phyloP scores from a whole-genome alignment of 169 alveolate genomes.

The Cryptosporidium parvum region DNA sequence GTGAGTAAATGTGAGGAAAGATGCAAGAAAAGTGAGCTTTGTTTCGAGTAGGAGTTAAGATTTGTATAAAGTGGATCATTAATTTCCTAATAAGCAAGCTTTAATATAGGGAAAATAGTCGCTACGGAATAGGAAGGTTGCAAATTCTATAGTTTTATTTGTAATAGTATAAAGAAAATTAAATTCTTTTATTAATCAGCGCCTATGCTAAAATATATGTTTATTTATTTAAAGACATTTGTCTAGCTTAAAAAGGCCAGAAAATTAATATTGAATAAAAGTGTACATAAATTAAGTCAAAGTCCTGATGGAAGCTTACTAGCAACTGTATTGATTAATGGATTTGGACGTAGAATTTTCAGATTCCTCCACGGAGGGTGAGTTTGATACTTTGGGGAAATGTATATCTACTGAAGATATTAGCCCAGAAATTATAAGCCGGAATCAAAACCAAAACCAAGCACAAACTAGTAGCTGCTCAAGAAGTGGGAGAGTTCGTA shows the following conservation, averaged over 20 bases:
- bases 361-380: conserved; percentile 71
- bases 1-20: neutral
- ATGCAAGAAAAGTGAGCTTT: neutral
- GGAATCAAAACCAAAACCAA: neutral
- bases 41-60: neutral
- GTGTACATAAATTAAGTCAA: neutral
- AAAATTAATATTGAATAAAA: neutral
- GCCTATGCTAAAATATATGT: conserved; percentile 51
- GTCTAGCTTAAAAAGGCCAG: conserved; percentile 34
- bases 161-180: neutral
- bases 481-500: conserved; percentile 65
- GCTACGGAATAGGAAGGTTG: neutral
- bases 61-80: neutral
- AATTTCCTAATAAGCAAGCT: neutral
- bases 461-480: conserved; percentile 22
- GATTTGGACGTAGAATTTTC: conserved; percentile 74
- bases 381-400: neutral
- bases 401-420: neutral
- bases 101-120: neutral
- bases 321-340: conserved; percentile 19
- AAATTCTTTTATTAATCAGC: conserved; percentile 31
- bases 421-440: neutral
- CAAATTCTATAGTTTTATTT: neutral
- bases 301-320: conserved; percentile 1
- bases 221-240: conserved; percentile 17